Evolutionary conservation across 1,284 basidiomycete species (phyloP).

Genomic region (Athelia psychrophila): DNA sequence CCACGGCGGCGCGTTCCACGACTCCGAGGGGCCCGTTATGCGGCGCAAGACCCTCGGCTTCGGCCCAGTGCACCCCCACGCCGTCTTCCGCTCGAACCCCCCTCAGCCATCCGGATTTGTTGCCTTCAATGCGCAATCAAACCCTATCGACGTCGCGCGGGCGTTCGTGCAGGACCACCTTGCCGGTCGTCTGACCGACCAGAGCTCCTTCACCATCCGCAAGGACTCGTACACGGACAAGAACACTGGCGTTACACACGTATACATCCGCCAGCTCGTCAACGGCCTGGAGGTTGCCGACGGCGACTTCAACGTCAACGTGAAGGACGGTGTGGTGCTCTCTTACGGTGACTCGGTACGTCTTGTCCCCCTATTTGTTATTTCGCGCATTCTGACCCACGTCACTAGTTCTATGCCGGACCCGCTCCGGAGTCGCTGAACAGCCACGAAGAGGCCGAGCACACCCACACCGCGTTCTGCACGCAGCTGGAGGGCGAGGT

Average conservation of each 20-base stretch:
- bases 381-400: slow-evolving; percentile 12
- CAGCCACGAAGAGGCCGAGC: slow-evolving; percentile 34
- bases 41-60: slow-evolving; percentile 80
- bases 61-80: slow-evolving; percentile 72
- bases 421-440: slow-evolving; percentile 30
- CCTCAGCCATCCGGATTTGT: slow-evolving; percentile 40
- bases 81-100: slow-evolving; percentile 58
- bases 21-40: slow-evolving; percentile 26
- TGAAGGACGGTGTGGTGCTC: slow-evolving; percentile 76
- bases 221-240: slow-evolving; percentile 86
- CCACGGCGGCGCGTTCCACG: slow-evolving; percentile 15
- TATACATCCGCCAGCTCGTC: slow-evolving; percentile 80
- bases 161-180: slow-evolving; percentile 55
- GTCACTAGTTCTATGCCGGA: slow-evolving; percentile 63
- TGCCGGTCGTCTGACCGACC: slow-evolving; percentile 30
- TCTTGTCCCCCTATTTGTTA: slow-evolving; percentile 16
- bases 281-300: slow-evolving; percentile 86
- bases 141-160: slow-evolving; percentile 59
- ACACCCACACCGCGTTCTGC: slow-evolving; percentile 61
- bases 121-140: slow-evolving; percentile 30
- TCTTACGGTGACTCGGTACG: slow-evolving; percentile 82
- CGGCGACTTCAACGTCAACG: slow-evolving; percentile 88
- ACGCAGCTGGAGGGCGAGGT: slow-evolving; percentile 41
- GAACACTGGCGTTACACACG: slow-evolving; percentile 80
- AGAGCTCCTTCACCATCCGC: slow-evolving; percentile 56